Base-by-base conservation (phyloP, 176 grass and related monocot genomes). In the Cenchrus americanus region DNA sequence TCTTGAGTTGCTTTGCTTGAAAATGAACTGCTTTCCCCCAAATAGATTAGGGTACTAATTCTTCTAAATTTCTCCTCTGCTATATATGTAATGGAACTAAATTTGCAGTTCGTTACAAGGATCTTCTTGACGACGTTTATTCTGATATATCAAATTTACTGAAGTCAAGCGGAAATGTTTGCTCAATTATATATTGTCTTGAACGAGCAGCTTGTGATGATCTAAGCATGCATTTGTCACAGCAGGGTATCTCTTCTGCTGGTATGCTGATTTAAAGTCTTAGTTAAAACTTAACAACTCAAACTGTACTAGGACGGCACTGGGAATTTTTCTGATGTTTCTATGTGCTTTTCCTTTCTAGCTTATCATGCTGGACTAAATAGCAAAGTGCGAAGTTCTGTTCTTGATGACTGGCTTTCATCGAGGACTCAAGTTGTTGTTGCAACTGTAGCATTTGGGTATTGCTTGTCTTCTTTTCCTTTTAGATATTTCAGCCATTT, bases 361-460 rank as follows among this genome's bases (percentile, higher is more conserved):
- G 96, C 93, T 88, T 98, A 98, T 58, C 96, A 98, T 68, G 91
- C 96, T 82, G 93, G 96, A 60, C 69, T 98, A 74, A 95, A 91
- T 83, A 93, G 80, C 81, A 92, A 92, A 84, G 49, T 92, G 68
- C 93, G 93, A 51, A 91, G 82, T 88, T 47, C 89, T 92, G 87
- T 95, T 87, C 87, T 98, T 47, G 93, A 90, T 15, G 89, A 98
- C 64, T 95, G 96, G 96, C 89, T 98, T 77, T 95, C 93, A 40
- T 95, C 84, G n/a, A 95, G 88, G 90, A 87, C 85, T 88, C 93
- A 98, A 91, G 93, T 95, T 40, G 89, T 98, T 77, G 93, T 95
- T 82, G 96, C 93, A 74, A 98, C 96, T 91, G 89, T 98, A 43
- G 96, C 96, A 70, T 98, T 98, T 79, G 96, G 96, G 96, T 98